These are phyloP conservation scores for Aureobasidium sp. DNA, from an alignment of 2,329 filamentous ascomycete species.

Conservation along the genomic window DNA sequence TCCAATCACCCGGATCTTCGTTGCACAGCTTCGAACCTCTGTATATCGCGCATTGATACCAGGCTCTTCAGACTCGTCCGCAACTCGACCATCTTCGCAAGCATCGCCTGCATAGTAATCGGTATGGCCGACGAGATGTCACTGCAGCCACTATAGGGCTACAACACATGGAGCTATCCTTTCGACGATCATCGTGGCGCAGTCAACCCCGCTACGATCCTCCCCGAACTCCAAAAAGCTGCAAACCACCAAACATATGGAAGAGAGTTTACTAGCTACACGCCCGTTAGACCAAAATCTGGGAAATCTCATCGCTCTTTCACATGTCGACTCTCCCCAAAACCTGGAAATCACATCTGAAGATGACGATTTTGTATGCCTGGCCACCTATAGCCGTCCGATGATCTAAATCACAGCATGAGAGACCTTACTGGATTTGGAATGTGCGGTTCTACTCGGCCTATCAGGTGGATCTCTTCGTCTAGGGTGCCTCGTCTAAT, in stretches of 20 bases:
- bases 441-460: not conserved
- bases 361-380: not conserved
- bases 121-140: not conserved
- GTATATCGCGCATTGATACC: no score
- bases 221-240: no score
- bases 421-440: not conserved
- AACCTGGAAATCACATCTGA: not conserved
- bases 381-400: not conserved
- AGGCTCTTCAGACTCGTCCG: no score
- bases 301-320: not conserved
- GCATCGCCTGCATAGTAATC: not conserved
- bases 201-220: not conserved
- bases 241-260: no score
- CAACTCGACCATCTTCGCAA: no score
- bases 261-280: not conserved
- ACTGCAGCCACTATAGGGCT: conserved; percentile 6
- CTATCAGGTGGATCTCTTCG: not conserved
- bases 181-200: not conserved
- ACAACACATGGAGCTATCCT: no score
- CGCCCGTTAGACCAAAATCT: not conserved
- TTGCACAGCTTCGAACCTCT: no score
- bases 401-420: conserved; percentile 3
- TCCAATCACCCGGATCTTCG: no score
- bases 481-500: conserved; percentile 6
- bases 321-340: not conserved